Conservation (phyloP, 768 basidiomycete genomes). For the Mycena belliarum region DNA sequence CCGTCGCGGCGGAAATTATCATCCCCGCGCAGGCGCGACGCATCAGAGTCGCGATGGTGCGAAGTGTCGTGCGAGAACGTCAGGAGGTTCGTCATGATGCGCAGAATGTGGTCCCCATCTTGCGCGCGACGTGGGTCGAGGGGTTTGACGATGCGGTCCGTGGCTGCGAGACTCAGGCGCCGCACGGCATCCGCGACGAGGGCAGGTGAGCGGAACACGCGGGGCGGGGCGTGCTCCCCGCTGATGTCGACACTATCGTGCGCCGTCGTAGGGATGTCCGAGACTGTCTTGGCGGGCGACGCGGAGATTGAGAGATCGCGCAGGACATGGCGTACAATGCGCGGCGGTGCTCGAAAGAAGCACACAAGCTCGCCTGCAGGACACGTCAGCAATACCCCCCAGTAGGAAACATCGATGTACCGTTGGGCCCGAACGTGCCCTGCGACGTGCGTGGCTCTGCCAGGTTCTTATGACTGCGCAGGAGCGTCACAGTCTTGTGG, state of each 20-base stretch:
- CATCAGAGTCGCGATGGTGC: conserved; percentile 38
- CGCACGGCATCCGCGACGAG: conserved; percentile 74
- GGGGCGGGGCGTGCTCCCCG: conserved; percentile 13
- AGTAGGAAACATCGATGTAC: conserved; percentile 39
- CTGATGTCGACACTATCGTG: conserved; percentile 25
- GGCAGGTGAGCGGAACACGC: conserved; percentile 62
- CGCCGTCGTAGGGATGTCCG: conserved; percentile 21
- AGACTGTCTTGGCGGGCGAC: conserved; percentile 39
- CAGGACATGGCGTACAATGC: conserved; percentile 62
- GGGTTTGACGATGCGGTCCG: conserved; percentile 47
- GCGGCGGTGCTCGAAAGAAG: conserved; percentile 79
- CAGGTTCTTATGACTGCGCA: conserved; percentile 73
- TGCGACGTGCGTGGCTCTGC: conserved; percentile 86
- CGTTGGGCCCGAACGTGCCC: conserved; percentile 87
- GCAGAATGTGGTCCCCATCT: conserved; percentile 60
- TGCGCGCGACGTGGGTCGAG: conserved; percentile 45
- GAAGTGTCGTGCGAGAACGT: conserved; percentile 54
- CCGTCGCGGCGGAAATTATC: conserved; percentile 36
- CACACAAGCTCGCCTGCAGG: conserved; percentile 77
- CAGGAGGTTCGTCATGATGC: conserved; percentile 77
- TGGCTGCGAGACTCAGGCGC: conserved; percentile 61
- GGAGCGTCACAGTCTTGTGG: conserved; percentile 48
- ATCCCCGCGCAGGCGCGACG: conserved; percentile 41
- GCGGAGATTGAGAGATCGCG: conserved; percentile 42
- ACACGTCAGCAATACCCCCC: background rate